A percentile compares a stretch with the other conserved stretches of the same genome.
These are phyloP conservation scores for Sphaerulina populicola DNA, from an alignment of 2,329 filamentous ascomycete species.

Conservation along the genomic window DNA sequence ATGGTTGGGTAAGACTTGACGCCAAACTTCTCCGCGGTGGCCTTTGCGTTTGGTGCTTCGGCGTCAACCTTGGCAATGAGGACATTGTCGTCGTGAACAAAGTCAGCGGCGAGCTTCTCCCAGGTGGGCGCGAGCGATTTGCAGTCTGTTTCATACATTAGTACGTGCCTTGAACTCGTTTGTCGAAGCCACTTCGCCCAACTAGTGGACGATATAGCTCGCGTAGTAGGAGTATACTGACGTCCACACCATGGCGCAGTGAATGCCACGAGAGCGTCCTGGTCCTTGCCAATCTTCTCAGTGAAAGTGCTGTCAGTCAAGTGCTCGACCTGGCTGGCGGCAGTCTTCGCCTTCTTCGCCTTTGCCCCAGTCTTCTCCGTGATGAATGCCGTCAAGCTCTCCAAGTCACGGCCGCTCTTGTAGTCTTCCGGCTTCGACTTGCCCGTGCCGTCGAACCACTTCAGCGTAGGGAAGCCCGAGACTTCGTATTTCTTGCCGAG, in stretches of 20 bases:
- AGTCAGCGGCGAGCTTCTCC: slow-evolving; percentile 79
- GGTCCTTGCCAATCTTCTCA: slow-evolving; percentile 68
- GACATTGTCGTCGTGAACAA: slow-evolving; percentile 66
- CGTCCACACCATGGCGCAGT: slow-evolving; percentile 98
- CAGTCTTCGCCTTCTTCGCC: slow-evolving; percentile 64
- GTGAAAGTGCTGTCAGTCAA: slow-evolving; percentile 74
- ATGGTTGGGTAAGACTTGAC: slow-evolving; percentile 90
- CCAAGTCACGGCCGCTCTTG: slow-evolving; percentile 75
- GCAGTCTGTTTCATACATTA: slow-evolving; percentile 60
- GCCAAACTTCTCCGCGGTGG: slow-evolving; percentile 63
- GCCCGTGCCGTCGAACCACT: slow-evolving; percentile 95
- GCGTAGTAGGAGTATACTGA: slow-evolving; percentile 49
- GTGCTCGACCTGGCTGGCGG: slow-evolving; percentile 67
- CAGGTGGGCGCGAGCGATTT: slow-evolving; percentile 84
- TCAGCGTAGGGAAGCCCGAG: slow-evolving; percentile 92
- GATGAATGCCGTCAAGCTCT: slow-evolving; percentile 73
- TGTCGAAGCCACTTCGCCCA: background rate
- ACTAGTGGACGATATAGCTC: background rate
- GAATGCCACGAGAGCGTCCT: slow-evolving; percentile 90
- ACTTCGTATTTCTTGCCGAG: slow-evolving; percentile 81
- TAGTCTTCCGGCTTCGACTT: slow-evolving; percentile 70
- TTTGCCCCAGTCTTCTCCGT: slow-evolving; percentile 78
- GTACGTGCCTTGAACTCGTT: background rate
- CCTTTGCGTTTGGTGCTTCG: slow-evolving; percentile 78
- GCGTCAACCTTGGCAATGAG: slow-evolving; percentile 93